phyloP scores from a whole-genome alignment of 2,329 filamentous ascomycete species.

The Geosmithia flava region DNA sequence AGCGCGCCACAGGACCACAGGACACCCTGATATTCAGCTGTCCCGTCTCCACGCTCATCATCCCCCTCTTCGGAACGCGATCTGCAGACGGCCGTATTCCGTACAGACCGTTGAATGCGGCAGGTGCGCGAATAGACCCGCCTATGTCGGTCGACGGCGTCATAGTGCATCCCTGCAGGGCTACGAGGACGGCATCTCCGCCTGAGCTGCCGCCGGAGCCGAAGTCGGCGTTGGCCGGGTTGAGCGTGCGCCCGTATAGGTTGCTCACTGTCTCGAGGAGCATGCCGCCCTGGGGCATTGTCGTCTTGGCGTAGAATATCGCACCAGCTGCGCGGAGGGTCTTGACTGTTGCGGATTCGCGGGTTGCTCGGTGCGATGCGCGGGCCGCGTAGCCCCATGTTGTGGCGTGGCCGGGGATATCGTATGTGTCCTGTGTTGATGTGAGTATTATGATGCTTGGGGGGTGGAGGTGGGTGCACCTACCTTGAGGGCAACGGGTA shows the following conservation, averaged over 20 bases:
- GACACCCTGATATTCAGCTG: constrained; percentile 18
- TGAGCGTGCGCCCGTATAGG: constrained; percentile 48
- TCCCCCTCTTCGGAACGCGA: constrained; percentile 35
- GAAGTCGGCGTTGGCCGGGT: constrained; percentile 44
- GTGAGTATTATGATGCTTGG: not conserved
- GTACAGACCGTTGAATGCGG: constrained; percentile 66
- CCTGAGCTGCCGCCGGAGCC: constrained; percentile 56
- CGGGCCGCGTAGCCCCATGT: constrained; percentile 53
- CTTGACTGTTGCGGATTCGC: constrained; percentile 25
- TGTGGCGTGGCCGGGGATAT: constrained; percentile 45
- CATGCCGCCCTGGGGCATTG: constrained; percentile 54
- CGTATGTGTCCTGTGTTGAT: constrained; percentile 42
- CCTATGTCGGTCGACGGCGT: constrained; percentile 54
- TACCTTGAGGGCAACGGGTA: constrained; percentile 54
- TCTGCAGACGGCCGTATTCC: constrained; percentile 70
- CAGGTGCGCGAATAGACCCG: constrained; percentile 53
- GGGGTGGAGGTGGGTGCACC: not conserved
- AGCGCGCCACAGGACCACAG: constrained; percentile 17
- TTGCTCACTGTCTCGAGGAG: constrained; percentile 57
- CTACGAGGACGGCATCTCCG: constrained; percentile 52
- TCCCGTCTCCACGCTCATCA: constrained; percentile 20
- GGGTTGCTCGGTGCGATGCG: constrained; percentile 40
- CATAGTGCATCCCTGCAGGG: constrained; percentile 42
- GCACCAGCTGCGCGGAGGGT: constrained; percentile 35
- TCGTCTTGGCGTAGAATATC: constrained; percentile 45